Base-by-base conservation (phyloP, 805 yeast genomes). In the Candida loeiensis region DNA sequence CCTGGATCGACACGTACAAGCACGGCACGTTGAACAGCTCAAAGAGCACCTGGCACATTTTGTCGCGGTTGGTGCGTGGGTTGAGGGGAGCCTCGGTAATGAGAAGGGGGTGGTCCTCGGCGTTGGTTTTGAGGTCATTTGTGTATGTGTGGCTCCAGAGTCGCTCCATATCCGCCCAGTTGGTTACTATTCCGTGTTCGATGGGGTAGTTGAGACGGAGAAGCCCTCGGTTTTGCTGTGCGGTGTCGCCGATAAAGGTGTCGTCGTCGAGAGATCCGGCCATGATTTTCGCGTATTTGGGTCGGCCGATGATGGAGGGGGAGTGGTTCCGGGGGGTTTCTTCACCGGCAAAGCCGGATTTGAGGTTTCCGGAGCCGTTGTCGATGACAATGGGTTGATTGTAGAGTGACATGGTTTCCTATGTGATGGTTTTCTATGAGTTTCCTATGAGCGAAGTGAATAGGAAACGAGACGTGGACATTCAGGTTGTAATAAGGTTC, bases 291-390 rank as follows among this genome's bases (percentile, higher is more conserved):
- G 80, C 75, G 57, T 90, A 91, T 56, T 88, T 90, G 8, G 95
- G 91, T 41, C 82, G 66, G 4, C 98, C 98, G 2, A 87, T 73
- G 20, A 82, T 61, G 16, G 87, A 65, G 2, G 89, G 79, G 20
- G 79, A 77, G 49, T 71, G 72, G 33, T 76, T 60, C 51, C 78
- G 74, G 3, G 98, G 98, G 48, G 69, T 74, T 36, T 87, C 93
- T 49, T 85, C 95, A 16, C 97, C 96, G 0, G 96, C 95, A 60
- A 90, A 86, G 1, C 98, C 97, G 1, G 95, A 86, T 56, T 88
- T 85, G 40, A 90, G 68, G 27, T 74, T 73, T 1, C 95, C 95
- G 3, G 95, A 82, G 6, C 98, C 96, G 49, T 69, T 69, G 46
- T 69, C 75, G 25, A 69, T 58, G 13, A 69, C 75, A 17, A 69